Evolutionary conservation across 495 filamentous ascomycete species (phyloP).

Genomic region (Penicillium arizonense): DNA sequence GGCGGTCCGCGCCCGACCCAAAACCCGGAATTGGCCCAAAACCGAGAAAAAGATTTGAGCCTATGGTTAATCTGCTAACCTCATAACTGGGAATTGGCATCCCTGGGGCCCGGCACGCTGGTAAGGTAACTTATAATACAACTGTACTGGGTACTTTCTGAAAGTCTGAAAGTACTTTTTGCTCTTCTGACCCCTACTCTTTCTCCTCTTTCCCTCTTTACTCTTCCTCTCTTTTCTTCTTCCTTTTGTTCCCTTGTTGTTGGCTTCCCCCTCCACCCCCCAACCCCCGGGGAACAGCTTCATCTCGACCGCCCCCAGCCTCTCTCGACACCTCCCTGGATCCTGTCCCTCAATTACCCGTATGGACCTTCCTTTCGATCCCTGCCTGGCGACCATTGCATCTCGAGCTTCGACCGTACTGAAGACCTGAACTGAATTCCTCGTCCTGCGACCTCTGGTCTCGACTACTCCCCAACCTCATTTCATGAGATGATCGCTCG

Average conservation of each 20-base stretch:
- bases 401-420: no score
- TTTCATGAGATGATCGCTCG: conserved; percentile 8
- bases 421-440: neutral
- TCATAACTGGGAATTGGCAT: no score
- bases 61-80: no score
- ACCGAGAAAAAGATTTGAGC: no score
- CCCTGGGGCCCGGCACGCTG: no score
- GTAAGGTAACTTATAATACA: neutral
- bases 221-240: conserved; percentile 4
- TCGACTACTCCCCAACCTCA: no score
- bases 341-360: no score
- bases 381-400: neutral
- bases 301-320: neutral
- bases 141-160: neutral
- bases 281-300: neutral
- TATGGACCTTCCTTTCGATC: no score
- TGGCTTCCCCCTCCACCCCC: neutral
- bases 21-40: no score
- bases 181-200: neutral
- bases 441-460: neutral
- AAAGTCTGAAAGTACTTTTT: conserved; percentile 8
- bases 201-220: neutral
- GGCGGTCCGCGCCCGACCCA: conserved; percentile 19
- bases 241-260: conserved; percentile 6
- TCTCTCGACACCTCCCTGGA: no score